Evolutionary conservation across 1,139 yeast genomes (phyloP), one percentile per base, ranked within the genome.

Genomic region (Candida sp.): DNA sequence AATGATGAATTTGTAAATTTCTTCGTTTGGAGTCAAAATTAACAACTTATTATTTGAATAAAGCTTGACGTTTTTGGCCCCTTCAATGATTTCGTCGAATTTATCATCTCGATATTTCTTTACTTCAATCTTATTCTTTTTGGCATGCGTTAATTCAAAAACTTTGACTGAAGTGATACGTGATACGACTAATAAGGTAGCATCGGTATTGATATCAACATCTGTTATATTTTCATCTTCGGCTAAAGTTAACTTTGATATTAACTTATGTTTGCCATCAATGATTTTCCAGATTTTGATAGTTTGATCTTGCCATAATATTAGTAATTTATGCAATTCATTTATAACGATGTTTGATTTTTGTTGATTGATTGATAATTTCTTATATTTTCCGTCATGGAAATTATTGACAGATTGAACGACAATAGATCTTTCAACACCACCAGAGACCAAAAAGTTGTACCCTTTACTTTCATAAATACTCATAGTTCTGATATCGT

Each of bases 401-500:
- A 93, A 91, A 49, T 79, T 73, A 34, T 70, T 70, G 33, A 84
- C 68, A 1, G 95, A 79, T 57, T 81, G 87, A 33, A 93, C 74
- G 3, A 87, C 91, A 45, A 93, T 68, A 15, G 84, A 76, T 55
- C 87, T 77, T 62, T 93, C 98, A 19, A 88, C 95, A 49, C 98
- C 98, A 43, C 96, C 97, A 55, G 95, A 85, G 2, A 88, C 79
- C 46, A 91, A 69, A 49, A 85, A 75, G 53, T 84, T 85, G 42
- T 83, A 75, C 32, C 82, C 82, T 51, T 81, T 83, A 39, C 91
- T 78, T 60, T 84, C 89, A 53, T 74, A 86, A 5, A 83, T 68
- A 1, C 84, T 71, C 78, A 93, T 77, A 1, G 96, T 75, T 55
- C 99, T 81, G 35, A 93, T 82, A 65, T 93, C 99, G 58, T 90